phyloP scores from a whole-genome alignment of 1,139 yeast species.

The Trichomonascaceae sp. region DNA sequence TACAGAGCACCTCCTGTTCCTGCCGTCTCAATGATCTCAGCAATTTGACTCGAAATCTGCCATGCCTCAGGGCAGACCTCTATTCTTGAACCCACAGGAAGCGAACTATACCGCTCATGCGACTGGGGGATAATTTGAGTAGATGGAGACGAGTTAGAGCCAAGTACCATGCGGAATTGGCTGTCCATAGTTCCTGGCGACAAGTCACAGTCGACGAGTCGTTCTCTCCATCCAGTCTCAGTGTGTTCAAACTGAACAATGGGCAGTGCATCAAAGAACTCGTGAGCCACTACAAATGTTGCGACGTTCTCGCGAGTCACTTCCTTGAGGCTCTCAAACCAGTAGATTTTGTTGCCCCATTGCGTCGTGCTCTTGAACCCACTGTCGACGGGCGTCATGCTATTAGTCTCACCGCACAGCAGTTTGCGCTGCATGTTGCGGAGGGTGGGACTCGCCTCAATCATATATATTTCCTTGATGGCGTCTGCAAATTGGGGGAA shows the following conservation, averaged over 20 bases:
- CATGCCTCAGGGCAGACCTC: constrained; percentile 73
- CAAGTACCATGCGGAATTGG: constrained; percentile 42
- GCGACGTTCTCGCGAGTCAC: constrained; percentile 33
- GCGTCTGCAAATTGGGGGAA: constrained; percentile 20
- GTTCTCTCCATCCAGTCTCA: constrained; percentile 54
- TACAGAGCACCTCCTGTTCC: constrained; percentile 52
- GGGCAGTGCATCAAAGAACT: constrained; percentile 80
- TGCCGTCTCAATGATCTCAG: constrained; percentile 15
- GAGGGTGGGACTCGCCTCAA: constrained; percentile 63
- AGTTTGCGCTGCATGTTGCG: constrained; percentile 42
- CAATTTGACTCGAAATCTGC: constrained; percentile 26
- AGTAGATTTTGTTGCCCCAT: constrained; percentile 43
- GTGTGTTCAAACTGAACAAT: constrained; percentile 57
- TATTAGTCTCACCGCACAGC: constrained; percentile 32
- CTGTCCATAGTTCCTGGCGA: constrained; percentile 1
- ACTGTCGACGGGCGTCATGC: constrained; percentile 17
- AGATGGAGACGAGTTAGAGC: constrained; percentile 52
- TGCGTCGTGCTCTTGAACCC: constrained; percentile 34
- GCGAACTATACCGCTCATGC: constrained; percentile 37
- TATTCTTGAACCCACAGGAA: constrained; percentile 45
- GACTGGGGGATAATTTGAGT: constrained; percentile 44
- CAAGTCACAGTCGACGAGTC: constrained; percentile 38
- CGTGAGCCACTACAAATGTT: constrained; percentile 68
- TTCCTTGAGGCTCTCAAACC: constrained; percentile 64
- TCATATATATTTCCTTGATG: constrained; percentile 35